Conservation (phyloP, 495 filamentous ascomycete species). For the Xylaria curta region DNA sequence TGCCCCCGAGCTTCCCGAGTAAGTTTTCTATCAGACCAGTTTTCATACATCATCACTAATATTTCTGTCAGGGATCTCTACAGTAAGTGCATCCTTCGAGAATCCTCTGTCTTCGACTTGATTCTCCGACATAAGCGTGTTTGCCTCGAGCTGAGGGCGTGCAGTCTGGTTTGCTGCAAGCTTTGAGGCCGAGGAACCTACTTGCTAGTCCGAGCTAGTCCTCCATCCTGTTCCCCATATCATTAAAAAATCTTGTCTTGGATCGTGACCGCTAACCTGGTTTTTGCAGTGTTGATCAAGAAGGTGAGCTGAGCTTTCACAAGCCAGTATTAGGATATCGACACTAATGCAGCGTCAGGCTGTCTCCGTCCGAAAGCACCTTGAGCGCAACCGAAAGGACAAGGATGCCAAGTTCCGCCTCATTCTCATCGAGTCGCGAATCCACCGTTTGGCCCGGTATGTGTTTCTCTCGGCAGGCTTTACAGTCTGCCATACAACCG, state of each 20-base stretch:
- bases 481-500: background rate
- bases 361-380: conserved; percentile 99
- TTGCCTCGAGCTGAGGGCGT: background rate
- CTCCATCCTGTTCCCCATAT: background rate
- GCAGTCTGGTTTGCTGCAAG: background rate
- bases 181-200: background rate
- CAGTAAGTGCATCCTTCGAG: conserved; percentile 26
- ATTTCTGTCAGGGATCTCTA: conserved; percentile 64
- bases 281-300: conserved; percentile 91
- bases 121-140: background rate
- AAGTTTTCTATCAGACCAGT: background rate
- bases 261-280: conserved; percentile 23
- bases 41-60: conserved; percentile 11
- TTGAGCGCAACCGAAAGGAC: conserved; percentile 99
- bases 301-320: conserved; percentile 68
- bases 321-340: conserved; percentile 1
- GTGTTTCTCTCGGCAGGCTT: conserved; percentile 1
- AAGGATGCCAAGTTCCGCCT: conserved; percentile 99
- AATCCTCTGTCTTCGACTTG: background rate
- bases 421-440: conserved; percentile 99
- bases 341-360: conserved; percentile 60
- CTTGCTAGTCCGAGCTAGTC: background rate
- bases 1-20: conserved; percentile 93
- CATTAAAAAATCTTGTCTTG: background rate
- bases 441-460: conserved; percentile 91